Evolutionary conservation across 768 basidiomycete genomes (phyloP).

Genomic region (Boletus rufocinnamomeus): DNA sequence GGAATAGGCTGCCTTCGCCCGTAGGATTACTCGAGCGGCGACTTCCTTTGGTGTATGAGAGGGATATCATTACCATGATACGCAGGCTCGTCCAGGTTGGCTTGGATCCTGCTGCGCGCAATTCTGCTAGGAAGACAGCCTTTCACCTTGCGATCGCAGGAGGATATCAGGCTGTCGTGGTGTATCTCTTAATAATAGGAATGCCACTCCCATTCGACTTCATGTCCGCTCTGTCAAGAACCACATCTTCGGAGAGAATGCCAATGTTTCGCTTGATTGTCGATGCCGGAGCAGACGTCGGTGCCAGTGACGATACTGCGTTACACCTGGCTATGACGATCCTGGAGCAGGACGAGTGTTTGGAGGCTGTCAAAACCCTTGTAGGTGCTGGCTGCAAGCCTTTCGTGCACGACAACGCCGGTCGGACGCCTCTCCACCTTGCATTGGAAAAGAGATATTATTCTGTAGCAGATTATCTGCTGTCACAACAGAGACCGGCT

Average conservation of each 20-base stretch:
- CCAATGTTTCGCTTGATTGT: neutral
- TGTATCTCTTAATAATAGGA: constrained; percentile 1
- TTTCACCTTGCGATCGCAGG: constrained; percentile 6
- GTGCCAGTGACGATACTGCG: neutral
- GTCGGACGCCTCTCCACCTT: constrained; percentile 1
- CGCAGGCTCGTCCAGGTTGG: constrained; percentile 12
- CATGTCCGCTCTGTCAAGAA: neutral
- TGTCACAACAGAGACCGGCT: neutral
- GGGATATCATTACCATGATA: constrained; percentile 7
- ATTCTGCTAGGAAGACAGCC: neutral
- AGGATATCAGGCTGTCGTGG: neutral
- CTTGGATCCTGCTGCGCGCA: neutral
- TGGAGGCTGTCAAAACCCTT: neutral
- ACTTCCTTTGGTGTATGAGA: constrained; percentile 8
- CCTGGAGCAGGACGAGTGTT: neutral
- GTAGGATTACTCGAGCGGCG: neutral
- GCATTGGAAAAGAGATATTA: neutral
- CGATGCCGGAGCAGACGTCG: neutral
- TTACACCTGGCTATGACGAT: neutral
- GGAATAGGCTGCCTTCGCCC: neutral
- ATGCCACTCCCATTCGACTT: neutral
- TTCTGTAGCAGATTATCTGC: neutral
- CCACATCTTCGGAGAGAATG: neutral
- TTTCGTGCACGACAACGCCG: neutral
- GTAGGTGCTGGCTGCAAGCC: neutral